Evolutionary conservation across 169 alveolate genomes (phyloP).

Genomic region (Plasmodium sp.): DNA sequence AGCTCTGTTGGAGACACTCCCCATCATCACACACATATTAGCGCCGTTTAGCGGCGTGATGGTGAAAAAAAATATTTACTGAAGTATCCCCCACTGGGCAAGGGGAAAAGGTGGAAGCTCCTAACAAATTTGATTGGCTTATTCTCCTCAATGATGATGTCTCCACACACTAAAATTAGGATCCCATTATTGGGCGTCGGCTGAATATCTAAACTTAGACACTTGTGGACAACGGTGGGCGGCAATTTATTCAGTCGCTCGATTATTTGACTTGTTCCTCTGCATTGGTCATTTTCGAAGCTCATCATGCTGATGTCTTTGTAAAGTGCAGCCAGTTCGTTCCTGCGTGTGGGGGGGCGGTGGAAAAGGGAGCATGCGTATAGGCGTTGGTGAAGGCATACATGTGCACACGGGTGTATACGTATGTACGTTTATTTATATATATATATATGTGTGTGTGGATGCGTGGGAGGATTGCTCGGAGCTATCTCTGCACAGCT

Average conservation of each 20-base stretch:
- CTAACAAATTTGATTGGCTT: conserved; percentile 87
- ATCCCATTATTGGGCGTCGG: conserved; percentile 87
- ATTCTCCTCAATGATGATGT: conserved; percentile 85
- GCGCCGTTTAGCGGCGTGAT: not conserved
- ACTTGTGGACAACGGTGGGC: conserved; percentile 79
- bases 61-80: conserved; percentile 24
- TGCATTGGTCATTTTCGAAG: conserved; percentile 70
- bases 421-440: not conserved
- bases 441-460: not conserved
- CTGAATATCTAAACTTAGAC: conserved; percentile 85
- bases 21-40: not conserved
- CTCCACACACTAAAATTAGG: conserved; percentile 85
- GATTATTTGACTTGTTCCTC: conserved; percentile 67
- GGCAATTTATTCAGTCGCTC: conserved; percentile 69
- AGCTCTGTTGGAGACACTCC: not conserved
- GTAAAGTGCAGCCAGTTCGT: conserved; percentile 60
- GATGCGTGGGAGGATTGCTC: not conserved
- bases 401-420: not conserved
- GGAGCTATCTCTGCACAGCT: not conserved
- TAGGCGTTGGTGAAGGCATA: not conserved
- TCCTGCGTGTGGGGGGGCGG: not conserved
- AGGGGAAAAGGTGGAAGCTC: conserved; percentile 83
- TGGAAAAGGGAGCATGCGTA: not conserved
- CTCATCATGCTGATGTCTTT: conserved; percentile 75
- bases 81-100: conserved; percentile 83